These are phyloP conservation scores for Fragosphaeria purpurea DNA, from an alignment of 2,329 filamentous ascomycete species.

Conservation along the genomic window DNA sequence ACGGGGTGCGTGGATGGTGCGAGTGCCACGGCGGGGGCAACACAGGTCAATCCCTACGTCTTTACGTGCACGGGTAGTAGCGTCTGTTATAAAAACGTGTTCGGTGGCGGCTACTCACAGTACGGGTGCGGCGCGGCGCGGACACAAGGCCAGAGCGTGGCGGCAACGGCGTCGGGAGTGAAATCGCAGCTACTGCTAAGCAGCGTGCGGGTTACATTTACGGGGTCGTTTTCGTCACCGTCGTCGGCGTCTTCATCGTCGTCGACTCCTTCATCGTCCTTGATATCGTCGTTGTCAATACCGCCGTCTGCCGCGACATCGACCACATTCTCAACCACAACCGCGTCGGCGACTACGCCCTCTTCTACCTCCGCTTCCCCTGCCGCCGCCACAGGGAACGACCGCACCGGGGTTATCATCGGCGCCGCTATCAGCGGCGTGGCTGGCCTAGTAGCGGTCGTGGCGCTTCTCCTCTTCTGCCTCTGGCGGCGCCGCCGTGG, in stretches of 20 bases:
- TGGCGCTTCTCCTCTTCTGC: constrained; percentile 30
- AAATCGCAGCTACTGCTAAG: constrained; percentile 25
- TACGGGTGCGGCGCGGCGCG: constrained; percentile 46
- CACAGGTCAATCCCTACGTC: constrained; percentile 44
- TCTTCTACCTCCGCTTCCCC: no score
- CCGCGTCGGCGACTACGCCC: constrained; percentile 9
- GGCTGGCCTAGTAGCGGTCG: constrained; percentile 32
- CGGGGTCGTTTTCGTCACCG: constrained; percentile 24
- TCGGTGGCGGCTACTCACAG: constrained; percentile 45
- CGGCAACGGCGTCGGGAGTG: constrained; percentile 34
- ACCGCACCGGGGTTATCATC: constrained; percentile 40
- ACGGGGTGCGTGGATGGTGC: constrained; percentile 45
- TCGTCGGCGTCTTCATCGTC: constrained; percentile 7
- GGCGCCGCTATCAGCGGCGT: constrained; percentile 45
- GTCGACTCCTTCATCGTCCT: constrained; percentile 9
- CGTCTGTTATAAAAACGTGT: constrained; percentile 47
- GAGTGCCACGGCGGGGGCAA: constrained; percentile 36
- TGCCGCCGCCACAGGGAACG: constrained; percentile 1
- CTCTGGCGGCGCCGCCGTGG: constrained; percentile 33
- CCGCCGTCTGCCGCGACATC: constrained; percentile 1
- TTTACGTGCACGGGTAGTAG: constrained; percentile 42
- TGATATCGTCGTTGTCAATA: constrained; percentile 2
- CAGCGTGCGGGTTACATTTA: constrained; percentile 31
- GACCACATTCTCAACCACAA: constrained; percentile 5
- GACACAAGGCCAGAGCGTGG: constrained; percentile 37